phyloP scores from a whole-genome alignment of 768 basidiomycete species.

The Galerina marginata region DNA sequence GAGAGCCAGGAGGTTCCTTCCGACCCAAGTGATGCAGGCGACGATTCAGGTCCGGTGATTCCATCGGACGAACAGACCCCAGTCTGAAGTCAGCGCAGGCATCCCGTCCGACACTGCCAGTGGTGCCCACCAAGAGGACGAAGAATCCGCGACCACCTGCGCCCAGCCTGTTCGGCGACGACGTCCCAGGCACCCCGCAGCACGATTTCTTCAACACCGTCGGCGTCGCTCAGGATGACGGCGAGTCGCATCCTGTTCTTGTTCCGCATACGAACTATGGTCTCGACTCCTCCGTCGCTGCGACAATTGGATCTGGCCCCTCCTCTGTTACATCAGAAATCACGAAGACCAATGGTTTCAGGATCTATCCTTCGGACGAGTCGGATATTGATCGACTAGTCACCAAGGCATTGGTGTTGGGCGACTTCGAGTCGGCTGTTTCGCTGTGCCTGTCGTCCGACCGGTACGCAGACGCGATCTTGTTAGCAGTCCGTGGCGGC shows the following conservation, averaged over 20 bases:
- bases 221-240: slow-evolving; percentile 53
- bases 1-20: slow-evolving; percentile 54
- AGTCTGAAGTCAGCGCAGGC: slow-evolving; percentile 74
- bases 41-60: slow-evolving; percentile 34
- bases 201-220: slow-evolving; percentile 92
- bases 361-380: slow-evolving; percentile 87
- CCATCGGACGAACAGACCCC: slow-evolving; percentile 63
- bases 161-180: slow-evolving; percentile 88
- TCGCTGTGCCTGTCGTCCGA: slow-evolving; percentile 88
- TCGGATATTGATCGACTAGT: slow-evolving; percentile 86
- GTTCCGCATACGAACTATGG: slow-evolving; percentile 84
- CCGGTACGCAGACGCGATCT: slow-evolving; percentile 92
- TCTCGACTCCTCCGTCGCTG: slow-evolving; percentile 90
- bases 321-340: slow-evolving; percentile 80
- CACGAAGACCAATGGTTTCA: slow-evolving; percentile 83
- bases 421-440: slow-evolving; percentile 95
- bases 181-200: slow-evolving; percentile 68
- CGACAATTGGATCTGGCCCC: slow-evolving; percentile 91
- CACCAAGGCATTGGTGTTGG: slow-evolving; percentile 92
- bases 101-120: slow-evolving; percentile 67
- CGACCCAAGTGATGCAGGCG: slow-evolving; percentile 44
- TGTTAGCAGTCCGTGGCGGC: slow-evolving; percentile 91
- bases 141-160: slow-evolving; percentile 87
- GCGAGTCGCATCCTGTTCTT: slow-evolving; percentile 46
- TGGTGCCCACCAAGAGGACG: slow-evolving; percentile 60